These are phyloP conservation scores for Zygosaccharomyces rouxii DNA, from an alignment of 805 yeast genomes.

Conservation along the genomic window DNA sequence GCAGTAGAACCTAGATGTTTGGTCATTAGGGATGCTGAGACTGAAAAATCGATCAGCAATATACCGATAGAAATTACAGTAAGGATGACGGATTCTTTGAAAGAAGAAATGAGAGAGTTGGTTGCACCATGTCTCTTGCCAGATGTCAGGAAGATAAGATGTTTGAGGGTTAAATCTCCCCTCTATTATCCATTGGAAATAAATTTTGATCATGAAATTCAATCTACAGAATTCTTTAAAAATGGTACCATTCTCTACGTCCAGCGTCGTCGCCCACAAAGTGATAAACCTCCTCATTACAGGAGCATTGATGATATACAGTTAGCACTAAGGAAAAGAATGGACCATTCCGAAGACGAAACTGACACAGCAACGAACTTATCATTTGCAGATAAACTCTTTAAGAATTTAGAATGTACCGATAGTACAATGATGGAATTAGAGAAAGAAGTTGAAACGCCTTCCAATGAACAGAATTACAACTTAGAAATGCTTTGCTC, in stretches of 20 bases:
- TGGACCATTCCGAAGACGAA: conserved; percentile 4
- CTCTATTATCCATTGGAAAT: conserved; percentile 50
- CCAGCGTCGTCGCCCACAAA: conserved; percentile 16
- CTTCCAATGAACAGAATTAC: conserved; percentile 5
- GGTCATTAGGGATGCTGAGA: conserved; percentile 65
- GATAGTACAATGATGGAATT: conserved; percentile 22
- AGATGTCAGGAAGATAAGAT: conserved; percentile 44
- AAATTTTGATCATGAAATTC: conserved; percentile 33
- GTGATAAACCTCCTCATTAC: neutral
- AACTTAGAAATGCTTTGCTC: conserved; percentile 26
- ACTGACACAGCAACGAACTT: neutral
- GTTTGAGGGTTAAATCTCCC: conserved; percentile 44
- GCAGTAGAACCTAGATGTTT: conserved; percentile 78
- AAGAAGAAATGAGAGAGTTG: conserved; percentile 37
- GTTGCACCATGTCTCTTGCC: conserved; percentile 71
- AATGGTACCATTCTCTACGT: conserved; percentile 29
- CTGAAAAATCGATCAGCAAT: conserved; percentile 48
- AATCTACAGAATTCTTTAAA: conserved; percentile 24
- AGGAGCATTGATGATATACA: conserved; percentile 13
- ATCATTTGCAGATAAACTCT: conserved; percentile 5
- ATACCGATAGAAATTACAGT: conserved; percentile 39
- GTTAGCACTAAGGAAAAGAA: conserved; percentile 12
- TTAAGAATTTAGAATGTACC: conserved; percentile 8
- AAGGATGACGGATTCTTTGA: conserved; percentile 35
- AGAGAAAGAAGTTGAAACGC: conserved; percentile 3